A percentile compares a stretch with the other conserved stretches of the same genome.
Conservation (phyloP, 2,329 filamentous ascomycete genomes). For the Harringtonia lauricola region DNA sequence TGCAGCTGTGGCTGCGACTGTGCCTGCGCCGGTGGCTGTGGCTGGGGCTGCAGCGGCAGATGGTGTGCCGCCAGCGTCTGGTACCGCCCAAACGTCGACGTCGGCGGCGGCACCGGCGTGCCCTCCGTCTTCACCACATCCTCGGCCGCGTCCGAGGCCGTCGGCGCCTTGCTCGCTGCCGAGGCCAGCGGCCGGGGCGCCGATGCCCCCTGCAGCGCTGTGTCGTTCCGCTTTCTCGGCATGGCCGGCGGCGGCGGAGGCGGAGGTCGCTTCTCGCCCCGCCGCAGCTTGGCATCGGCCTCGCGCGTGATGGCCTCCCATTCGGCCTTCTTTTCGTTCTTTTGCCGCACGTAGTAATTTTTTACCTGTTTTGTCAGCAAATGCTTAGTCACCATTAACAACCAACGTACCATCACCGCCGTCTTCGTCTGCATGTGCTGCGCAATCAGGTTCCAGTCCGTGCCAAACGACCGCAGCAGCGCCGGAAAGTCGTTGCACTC, state of each 20-base stretch:
- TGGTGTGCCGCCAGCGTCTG: slow-evolving; percentile 17
- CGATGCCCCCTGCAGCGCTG: no score
- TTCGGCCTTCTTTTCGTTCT: slow-evolving; percentile 40
- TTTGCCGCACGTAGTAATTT: slow-evolving; percentile 56
- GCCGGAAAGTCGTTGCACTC: slow-evolving; percentile 68
- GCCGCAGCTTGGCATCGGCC: slow-evolving; percentile 42
- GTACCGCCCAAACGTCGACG: slow-evolving; percentile 15
- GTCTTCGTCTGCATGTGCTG: slow-evolving; percentile 76
- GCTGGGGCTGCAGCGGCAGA: not conserved
- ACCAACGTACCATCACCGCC: slow-evolving; percentile 61
- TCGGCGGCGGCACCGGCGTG: not conserved
- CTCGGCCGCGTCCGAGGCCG: not conserved
- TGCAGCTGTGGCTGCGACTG: slow-evolving; percentile 18
- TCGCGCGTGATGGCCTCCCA: slow-evolving; percentile 50
- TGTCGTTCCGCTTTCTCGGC: slow-evolving; percentile 6
- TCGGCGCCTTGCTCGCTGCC: slow-evolving; percentile 23
- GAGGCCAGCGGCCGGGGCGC: slow-evolving; percentile 32
- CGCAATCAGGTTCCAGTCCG: slow-evolving; percentile 67
- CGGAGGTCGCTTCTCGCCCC: slow-evolving; percentile 48
- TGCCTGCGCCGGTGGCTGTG: slow-evolving; percentile 6
- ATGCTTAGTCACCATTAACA: slow-evolving; percentile 13
- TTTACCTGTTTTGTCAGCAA: slow-evolving; percentile 39
- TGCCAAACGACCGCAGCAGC: slow-evolving; percentile 64
- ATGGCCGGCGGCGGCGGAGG: slow-evolving; percentile 41
- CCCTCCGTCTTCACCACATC: slow-evolving; percentile 31